These are phyloP conservation scores for Fusarium chuoi DNA, from an alignment of 2,329 filamentous ascomycete genomes.

Conservation along the genomic window DNA sequence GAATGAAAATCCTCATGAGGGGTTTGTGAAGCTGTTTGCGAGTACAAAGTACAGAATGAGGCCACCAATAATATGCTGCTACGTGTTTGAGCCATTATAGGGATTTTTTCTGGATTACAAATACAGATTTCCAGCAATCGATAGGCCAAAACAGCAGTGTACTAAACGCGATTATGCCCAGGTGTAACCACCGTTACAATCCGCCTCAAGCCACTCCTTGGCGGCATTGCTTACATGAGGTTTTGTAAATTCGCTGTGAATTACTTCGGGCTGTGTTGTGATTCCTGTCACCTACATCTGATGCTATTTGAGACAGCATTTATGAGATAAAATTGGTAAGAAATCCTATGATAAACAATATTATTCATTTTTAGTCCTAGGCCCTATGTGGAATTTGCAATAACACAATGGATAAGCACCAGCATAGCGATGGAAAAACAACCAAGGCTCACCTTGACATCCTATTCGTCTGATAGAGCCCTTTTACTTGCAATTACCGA, in stretches of 20 bases:
- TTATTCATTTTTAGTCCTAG: background rate
- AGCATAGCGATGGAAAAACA: background rate
- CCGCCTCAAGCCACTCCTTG: background rate
- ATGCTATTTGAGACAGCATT: rapidly evolving
- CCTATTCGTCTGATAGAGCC: background rate
- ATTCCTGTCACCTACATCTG: background rate
- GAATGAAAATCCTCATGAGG: rapidly evolving
- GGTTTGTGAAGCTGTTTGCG: rapidly evolving
- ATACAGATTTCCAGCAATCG: rapidly evolving
- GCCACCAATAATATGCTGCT: rapidly evolving
- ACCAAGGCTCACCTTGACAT: too few species aligned
- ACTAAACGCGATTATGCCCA: background rate
- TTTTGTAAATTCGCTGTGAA: rapidly evolving
- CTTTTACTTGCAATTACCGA: background rate
- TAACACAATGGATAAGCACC: too few species aligned
- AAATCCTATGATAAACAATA: rapidly evolving
- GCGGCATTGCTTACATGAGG: background rate
- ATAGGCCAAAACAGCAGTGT: rapidly evolving
- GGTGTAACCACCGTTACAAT: rapidly evolving
- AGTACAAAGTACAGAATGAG: background rate
- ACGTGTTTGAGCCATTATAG: rapidly evolving
- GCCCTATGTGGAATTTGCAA: rapidly evolving
- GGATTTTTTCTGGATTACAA: background rate
- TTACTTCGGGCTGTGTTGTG: rapidly evolving
- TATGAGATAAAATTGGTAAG: background rate